Conservation (phyloP, 495 filamentous ascomycete genomes). For the Evernia prunastri region DNA sequence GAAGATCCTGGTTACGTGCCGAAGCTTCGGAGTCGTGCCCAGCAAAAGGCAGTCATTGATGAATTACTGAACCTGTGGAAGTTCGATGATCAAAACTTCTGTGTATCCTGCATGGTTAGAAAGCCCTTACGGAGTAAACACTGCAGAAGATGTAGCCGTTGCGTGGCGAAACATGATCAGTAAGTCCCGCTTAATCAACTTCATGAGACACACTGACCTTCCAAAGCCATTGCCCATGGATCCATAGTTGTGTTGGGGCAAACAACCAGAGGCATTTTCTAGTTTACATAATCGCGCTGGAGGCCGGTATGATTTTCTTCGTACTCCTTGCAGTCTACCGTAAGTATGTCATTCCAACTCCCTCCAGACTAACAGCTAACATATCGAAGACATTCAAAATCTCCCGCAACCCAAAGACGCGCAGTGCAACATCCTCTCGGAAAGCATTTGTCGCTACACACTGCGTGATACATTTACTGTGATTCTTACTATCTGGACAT, state of each 20-base stretch:
- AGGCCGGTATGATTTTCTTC: constrained; percentile 65
- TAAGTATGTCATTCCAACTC: constrained; percentile 33
- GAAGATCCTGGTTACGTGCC: constrained; percentile 93
- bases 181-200: constrained; percentile 40
- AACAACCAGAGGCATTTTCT: constrained; percentile 97
- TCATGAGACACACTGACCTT: constrained; percentile 36
- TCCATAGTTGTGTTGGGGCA: constrained; percentile 88
- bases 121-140: constrained; percentile 92
- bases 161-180: constrained; percentile 96
- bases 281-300: constrained; percentile 71
- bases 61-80: constrained; percentile 76
- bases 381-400: constrained; percentile 36
- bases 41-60: constrained; percentile 81
- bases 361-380: constrained; percentile 14
- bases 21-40: constrained; percentile 76
- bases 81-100: constrained; percentile 92
- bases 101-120: constrained; percentile 85
- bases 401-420: constrained; percentile 41
- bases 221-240: constrained; percentile 90
- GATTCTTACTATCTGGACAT: constrained; percentile 67
- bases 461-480: constrained; percentile 79
- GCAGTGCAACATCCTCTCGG: constrained; percentile 70
- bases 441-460: constrained; percentile 62
- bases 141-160: constrained; percentile 82
- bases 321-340: constrained; percentile 46